These are phyloP conservation scores for Saccharum spontaneum DNA, from an alignment of 176 grass and related monocot species.

Conservation along the genomic window DNA sequence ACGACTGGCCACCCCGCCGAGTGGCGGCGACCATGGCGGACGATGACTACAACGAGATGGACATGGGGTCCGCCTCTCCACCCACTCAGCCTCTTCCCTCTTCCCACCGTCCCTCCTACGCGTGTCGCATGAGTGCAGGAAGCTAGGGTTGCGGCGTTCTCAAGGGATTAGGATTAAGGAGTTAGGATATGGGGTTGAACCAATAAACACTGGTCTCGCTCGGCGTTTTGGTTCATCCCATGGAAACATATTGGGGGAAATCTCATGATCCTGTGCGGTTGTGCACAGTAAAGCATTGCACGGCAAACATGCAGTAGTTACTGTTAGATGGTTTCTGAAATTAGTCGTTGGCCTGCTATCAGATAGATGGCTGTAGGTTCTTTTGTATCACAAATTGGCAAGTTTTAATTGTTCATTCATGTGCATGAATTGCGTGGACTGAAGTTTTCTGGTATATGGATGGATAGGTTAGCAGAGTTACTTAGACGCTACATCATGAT, in stretches of 20 bases:
- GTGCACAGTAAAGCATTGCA: not conserved
- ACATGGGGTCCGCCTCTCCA: slow-evolving; percentile 30
- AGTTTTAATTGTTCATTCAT: too few relatives aligned
- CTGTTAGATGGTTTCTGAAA: not conserved
- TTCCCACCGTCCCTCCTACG: too few relatives aligned
- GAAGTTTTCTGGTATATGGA: too few relatives aligned
- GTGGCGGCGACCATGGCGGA: slow-evolving; percentile 43
- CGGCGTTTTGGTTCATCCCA: not conserved
- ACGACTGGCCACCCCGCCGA: not conserved
- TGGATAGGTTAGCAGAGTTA: too few relatives aligned
- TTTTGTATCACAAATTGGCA: not conserved
- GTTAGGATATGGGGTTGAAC: not conserved
- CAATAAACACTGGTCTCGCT: not conserved
- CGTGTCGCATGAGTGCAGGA: not conserved
- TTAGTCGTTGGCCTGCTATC: not conserved
- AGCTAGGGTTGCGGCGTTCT: slow-evolving; percentile 8
- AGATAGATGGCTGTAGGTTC: not conserved
- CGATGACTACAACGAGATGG: slow-evolving; percentile 48
- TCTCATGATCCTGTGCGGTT: not conserved
- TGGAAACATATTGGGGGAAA: not conserved
- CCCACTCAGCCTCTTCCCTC: not conserved
- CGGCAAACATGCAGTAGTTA: not conserved
- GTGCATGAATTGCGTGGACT: too few relatives aligned
- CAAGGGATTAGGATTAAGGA: not conserved
- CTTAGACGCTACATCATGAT: too few relatives aligned